Percentiles rank a stretch among this genome's conserved stretches.
Conservation (phyloP, 108 stramenopile genomes). For the Nitzschia palea region DNA sequence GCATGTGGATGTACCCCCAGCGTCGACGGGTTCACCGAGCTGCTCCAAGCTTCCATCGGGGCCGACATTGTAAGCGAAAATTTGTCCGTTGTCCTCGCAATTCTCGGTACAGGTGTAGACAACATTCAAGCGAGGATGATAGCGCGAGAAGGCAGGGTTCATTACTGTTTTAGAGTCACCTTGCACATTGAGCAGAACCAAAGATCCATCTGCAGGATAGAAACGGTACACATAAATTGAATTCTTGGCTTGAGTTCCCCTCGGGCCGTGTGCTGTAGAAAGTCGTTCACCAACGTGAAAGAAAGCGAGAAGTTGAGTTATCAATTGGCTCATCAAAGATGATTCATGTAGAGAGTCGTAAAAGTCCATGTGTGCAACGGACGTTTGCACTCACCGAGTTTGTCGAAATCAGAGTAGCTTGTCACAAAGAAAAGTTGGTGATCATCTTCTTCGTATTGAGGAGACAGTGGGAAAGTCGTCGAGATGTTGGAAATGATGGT, state of each 20-base stretch:
- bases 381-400: slow-evolving; percentile 41
- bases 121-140: slow-evolving; percentile 88
- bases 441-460: slow-evolving; percentile 26
- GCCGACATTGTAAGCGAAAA: slow-evolving; percentile 76
- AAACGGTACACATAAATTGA: slow-evolving; percentile 85
- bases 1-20: slow-evolving; percentile 92
- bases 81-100: slow-evolving; percentile 84
- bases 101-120: slow-evolving; percentile 96
- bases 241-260: slow-evolving; percentile 76
- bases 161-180: slow-evolving; percentile 69
- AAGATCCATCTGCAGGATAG: slow-evolving; percentile 69
- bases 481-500: slow-evolving; percentile 1
- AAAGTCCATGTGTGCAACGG: no score
- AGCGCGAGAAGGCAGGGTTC: slow-evolving; percentile 93
- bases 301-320: background rate
- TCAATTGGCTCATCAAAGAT: no score
- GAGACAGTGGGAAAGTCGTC: background rate
- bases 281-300: no score
- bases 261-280: slow-evolving; percentile 87
- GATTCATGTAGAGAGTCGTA: no score
- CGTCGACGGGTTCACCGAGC: slow-evolving; percentile 71
- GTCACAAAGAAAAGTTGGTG: slow-evolving; percentile 75
- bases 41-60: slow-evolving; percentile 64
- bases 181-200: slow-evolving; percentile 81
- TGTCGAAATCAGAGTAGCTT: slow-evolving; percentile 76